Percentiles rank a stretch among this genome's conserved stretches.
These are phyloP conservation scores for Ilyonectria robusta DNA, from an alignment of 2,329 filamentous ascomycete genomes.

Conservation along the genomic window DNA sequence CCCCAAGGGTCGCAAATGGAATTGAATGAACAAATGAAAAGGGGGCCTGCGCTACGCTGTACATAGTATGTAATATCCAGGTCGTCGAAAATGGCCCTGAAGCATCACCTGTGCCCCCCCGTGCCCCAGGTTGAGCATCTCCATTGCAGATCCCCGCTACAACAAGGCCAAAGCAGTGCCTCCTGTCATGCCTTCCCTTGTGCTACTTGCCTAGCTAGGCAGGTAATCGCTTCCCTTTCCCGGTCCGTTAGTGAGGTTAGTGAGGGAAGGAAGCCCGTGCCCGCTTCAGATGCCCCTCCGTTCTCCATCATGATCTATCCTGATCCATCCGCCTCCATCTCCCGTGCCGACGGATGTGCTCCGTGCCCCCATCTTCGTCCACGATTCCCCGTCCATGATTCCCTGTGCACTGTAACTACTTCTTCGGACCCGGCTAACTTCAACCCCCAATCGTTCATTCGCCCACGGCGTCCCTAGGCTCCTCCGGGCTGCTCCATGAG, in stretches of 20 bases:
- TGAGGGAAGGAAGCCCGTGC: conserved; percentile 15
- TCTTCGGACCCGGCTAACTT: conserved; percentile 5
- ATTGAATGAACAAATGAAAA: conserved; percentile 10
- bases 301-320: conserved; percentile 8
- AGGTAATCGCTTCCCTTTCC: conserved; percentile 33
- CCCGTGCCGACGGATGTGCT: conserved; percentile 2
- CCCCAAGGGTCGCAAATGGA: conserved; percentile 18
- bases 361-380: conserved; percentile 8
- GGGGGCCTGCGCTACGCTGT: background rate
- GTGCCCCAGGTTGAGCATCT: conserved; percentile 1
- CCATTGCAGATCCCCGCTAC: conserved; percentile 7
- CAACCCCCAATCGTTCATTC: conserved; percentile 11
- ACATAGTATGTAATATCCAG: background rate
- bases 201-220: conserved; percentile 39
- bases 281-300: conserved; percentile 4
- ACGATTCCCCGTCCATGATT: conserved; percentile 5
- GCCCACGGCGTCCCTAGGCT: background rate
- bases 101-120: background rate
- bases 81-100: background rate
- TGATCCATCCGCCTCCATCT: conserved; percentile 10
- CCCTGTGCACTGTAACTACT: background rate
- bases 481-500: conserved; percentile 10
- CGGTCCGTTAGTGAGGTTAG: conserved; percentile 4
- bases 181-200: conserved; percentile 12
- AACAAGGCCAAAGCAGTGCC: conserved; percentile 7